These are phyloP conservation scores for Phoma sp. DNA, from an alignment of 2,329 filamentous ascomycete species.

Conservation along the genomic window DNA sequence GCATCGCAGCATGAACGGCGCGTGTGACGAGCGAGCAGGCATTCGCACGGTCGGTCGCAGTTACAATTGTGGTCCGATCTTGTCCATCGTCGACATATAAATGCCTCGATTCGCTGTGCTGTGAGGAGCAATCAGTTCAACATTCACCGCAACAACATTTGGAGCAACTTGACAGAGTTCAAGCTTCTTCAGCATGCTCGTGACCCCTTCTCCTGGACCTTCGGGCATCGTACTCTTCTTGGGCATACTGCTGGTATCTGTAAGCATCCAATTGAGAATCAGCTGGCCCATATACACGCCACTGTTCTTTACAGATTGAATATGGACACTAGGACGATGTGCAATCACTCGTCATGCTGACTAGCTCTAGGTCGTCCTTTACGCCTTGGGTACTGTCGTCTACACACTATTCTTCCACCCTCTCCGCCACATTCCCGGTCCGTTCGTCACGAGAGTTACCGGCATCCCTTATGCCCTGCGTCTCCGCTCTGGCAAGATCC, in stretches of 20 bases:
- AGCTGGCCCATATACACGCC: neutral
- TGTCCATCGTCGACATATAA: neutral
- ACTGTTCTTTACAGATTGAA: neutral
- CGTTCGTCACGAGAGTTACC: constrained; percentile 43
- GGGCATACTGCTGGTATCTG: constrained; percentile 19
- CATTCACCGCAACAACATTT: neutral
- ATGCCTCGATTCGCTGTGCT: neutral
- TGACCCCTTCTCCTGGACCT: constrained; percentile 19
- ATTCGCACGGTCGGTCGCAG: neutral
- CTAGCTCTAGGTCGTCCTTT: constrained; percentile 18
- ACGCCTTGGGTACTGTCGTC: constrained; percentile 26
- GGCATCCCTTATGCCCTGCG: constrained; percentile 42
- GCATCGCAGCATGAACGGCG: neutral
- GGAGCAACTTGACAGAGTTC: neutral
- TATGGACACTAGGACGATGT: no score
- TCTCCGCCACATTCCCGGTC: constrained; percentile 54
- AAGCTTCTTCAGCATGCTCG: no score
- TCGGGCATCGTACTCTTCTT: constrained; percentile 18
- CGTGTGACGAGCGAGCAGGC: no score
- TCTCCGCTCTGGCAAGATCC: constrained; percentile 36
- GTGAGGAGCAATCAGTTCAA: neutral
- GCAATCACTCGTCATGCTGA: constrained; percentile 4
- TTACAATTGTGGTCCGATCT: neutral
- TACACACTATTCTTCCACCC: constrained; percentile 56
- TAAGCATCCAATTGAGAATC: constrained; percentile 6